phyloP scores from a whole-genome alignment of 1,284 basidiomycete species.

The Marasmius oreades region DNA sequence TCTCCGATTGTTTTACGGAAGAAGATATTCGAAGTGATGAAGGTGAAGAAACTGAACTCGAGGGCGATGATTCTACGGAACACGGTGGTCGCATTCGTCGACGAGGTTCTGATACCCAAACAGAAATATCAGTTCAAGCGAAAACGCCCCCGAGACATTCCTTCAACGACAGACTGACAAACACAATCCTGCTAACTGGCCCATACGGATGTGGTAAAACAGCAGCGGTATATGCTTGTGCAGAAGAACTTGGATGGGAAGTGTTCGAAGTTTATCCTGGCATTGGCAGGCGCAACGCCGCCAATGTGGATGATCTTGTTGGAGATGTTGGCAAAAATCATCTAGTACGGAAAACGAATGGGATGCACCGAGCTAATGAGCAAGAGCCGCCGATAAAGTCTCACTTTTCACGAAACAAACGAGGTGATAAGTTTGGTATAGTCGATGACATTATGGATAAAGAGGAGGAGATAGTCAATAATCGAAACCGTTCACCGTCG shows the following conservation, averaged over 20 bases:
- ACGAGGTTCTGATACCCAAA: neutral
- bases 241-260: slow-evolving; percentile 91
- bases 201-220: slow-evolving; percentile 90
- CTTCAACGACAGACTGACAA: slow-evolving; percentile 60
- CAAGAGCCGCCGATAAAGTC: slow-evolving; percentile 1
- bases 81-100: slow-evolving; percentile 8
- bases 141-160: slow-evolving; percentile 17
- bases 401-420: neutral
- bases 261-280: slow-evolving; percentile 99
- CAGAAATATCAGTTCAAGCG: slow-evolving; percentile 7
- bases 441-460: neutral
- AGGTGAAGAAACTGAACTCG: slow-evolving; percentile 24
- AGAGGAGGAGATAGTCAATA: neutral
- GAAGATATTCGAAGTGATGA: slow-evolving; percentile 30
- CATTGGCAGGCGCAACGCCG: slow-evolving; percentile 80
- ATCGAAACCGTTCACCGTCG: slow-evolving; percentile 1
- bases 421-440: neutral
- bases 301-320: slow-evolving; percentile 77
- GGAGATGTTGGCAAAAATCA: slow-evolving; percentile 96
- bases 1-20: slow-evolving; percentile 37
- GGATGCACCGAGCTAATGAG: slow-evolving; percentile 7
- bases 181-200: slow-evolving; percentile 83
- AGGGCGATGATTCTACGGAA: slow-evolving; percentile 19
- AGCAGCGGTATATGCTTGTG: slow-evolving; percentile 89
- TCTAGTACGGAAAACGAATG: slow-evolving; percentile 49